Evolutionary conservation across 2,329 filamentous ascomycete species (phyloP).

Genomic region (Fusarium falciforme): DNA sequence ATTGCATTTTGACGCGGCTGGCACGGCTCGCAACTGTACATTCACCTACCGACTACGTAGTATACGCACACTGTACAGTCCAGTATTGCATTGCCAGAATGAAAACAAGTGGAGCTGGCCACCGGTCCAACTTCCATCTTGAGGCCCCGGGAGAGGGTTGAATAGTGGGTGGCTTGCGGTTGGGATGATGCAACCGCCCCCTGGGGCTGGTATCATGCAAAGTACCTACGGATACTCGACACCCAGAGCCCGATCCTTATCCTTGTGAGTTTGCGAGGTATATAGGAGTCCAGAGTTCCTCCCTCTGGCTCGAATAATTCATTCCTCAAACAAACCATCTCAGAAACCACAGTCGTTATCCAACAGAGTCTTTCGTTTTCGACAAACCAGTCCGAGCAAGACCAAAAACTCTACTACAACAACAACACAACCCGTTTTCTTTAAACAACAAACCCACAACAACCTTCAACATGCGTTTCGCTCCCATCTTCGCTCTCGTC

Average conservation of each 20-base stretch:
- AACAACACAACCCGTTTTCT: background rate
- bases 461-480: constrained; percentile 41
- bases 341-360: constrained; percentile 28
- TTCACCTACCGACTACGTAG: background rate
- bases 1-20: constrained; percentile 14
- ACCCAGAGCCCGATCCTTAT: constrained; percentile 21
- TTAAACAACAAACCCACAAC: constrained; percentile 13
- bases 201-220: constrained; percentile 33
- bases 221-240: background rate
- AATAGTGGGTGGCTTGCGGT: constrained; percentile 34
- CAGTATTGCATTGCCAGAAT: constrained; percentile 13
- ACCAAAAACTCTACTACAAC: background rate
- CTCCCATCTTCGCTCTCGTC: constrained; percentile 43
- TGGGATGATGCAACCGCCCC: constrained; percentile 40
- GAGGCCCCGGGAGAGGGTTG: constrained; percentile 20
- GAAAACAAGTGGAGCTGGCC: constrained; percentile 21
- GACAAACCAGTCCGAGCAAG: constrained; percentile 18
- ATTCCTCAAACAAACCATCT: constrained; percentile 19
- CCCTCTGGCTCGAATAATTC: constrained; percentile 20
- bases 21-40: background rate
- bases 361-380: constrained; percentile 27
- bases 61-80: background rate
- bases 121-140: constrained; percentile 36
- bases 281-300: constrained; percentile 29
- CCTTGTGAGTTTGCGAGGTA: constrained; percentile 25